Conservation (phyloP, 805 yeast species). For the Cyberlindnera veronae region DNA sequence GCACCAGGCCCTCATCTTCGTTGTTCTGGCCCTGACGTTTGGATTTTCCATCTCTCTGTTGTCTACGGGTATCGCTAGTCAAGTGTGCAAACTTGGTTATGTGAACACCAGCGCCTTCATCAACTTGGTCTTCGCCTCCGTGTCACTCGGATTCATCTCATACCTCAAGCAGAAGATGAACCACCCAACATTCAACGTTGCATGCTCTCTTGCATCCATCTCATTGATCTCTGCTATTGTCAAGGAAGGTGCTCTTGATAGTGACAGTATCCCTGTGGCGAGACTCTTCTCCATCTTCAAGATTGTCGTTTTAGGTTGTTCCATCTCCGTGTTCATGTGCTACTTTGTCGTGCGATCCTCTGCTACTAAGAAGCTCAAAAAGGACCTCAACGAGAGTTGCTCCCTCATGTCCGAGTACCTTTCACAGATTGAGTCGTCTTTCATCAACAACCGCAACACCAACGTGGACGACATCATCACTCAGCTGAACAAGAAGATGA, state of each 20-base stretch:
- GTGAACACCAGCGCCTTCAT: conserved; percentile 48
- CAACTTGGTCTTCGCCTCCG: conserved; percentile 50
- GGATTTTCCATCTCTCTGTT: conserved; percentile 48
- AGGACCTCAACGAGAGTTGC: conserved; percentile 47
- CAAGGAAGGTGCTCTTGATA: conserved; percentile 66
- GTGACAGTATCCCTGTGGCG: conserved; percentile 51
- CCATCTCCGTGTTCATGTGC: conserved; percentile 57
- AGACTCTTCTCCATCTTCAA: conserved; percentile 50
- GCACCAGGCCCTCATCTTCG: conserved; percentile 70
- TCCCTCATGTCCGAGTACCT: conserved; percentile 49
- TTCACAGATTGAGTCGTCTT: conserved; percentile 46
- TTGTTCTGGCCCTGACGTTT: conserved; percentile 48
- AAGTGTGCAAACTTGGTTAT: conserved; percentile 41
- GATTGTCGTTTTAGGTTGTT: conserved; percentile 60
- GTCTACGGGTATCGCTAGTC: conserved; percentile 49
- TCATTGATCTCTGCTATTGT: conserved; percentile 66
- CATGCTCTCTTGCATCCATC: conserved; percentile 74
- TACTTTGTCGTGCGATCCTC: conserved; percentile 61
- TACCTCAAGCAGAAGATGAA: conserved; percentile 64
- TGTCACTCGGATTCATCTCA: conserved; percentile 63
- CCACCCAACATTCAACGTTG: conserved; percentile 72
- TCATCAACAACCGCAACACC: conserved; percentile 40
- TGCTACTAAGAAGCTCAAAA: conserved; percentile 46
- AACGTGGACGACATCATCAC: conserved; percentile 33
- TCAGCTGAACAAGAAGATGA: conserved; percentile 35